Percentiles rank a stretch among this genome's conserved stretches.
Conservation (phyloP, 805 yeast species). For the Vanderwaltozyma tropicalis region DNA sequence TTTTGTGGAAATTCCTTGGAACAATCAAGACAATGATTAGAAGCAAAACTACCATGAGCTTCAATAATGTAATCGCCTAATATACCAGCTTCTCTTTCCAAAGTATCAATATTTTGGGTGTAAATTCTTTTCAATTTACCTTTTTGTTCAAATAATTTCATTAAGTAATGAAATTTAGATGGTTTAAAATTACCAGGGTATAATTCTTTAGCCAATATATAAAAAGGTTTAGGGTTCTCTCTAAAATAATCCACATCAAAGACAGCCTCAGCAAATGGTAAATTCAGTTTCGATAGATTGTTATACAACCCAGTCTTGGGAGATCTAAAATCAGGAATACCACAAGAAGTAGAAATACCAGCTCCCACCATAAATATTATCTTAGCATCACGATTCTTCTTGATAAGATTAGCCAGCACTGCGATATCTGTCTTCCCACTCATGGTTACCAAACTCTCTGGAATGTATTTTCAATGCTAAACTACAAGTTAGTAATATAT, state of each 20-base stretch:
- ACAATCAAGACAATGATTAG: conserved; percentile 77
- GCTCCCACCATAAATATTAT: conserved; percentile 78
- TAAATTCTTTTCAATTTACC: conserved; percentile 57
- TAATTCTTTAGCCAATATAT: conserved; percentile 70
- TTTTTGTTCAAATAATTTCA: conserved; percentile 57
- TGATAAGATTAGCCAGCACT: conserved; percentile 4
- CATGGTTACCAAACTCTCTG: too few species aligned
- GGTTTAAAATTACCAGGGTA: conserved; percentile 85
- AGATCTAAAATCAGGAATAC: conserved; percentile 90
- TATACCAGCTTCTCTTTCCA: conserved; percentile 80
- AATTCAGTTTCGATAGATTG: conserved; percentile 57
- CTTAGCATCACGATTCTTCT: conserved; percentile 25
- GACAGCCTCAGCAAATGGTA: conserved; percentile 93
- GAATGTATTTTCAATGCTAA: too few species aligned
- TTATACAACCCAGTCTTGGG: conserved; percentile 85
- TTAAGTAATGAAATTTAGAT: conserved; percentile 67
- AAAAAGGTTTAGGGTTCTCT: conserved; percentile 73
- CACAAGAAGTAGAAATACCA: conserved; percentile 87
- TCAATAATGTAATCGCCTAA: conserved; percentile 56
- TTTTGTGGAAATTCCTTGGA: conserved; percentile 39
- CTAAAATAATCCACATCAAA: conserved; percentile 79
- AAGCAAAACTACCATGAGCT: conserved; percentile 92
- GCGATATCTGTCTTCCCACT: not conserved
- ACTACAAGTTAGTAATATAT: too few species aligned
- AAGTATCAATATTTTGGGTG: conserved; percentile 88